Evolutionary conservation across 2,329 filamentous ascomycete species (phyloP).

Genomic region (Fusarium buharicum): DNA sequence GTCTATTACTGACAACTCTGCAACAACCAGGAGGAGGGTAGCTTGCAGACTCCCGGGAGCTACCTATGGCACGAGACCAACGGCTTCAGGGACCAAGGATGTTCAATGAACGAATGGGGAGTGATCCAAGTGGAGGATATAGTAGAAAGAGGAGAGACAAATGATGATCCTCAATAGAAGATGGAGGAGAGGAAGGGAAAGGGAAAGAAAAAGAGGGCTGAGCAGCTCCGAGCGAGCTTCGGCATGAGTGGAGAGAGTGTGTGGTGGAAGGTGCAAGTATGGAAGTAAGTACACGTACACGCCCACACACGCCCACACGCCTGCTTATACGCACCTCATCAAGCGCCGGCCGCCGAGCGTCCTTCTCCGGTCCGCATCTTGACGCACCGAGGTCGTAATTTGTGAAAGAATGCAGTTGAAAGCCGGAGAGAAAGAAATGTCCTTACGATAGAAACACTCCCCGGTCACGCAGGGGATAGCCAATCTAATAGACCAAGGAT

Average conservation of each 20-base stretch:
- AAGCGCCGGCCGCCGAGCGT: slow-evolving; percentile 42
- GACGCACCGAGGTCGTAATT: slow-evolving; percentile 24
- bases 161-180: slow-evolving; percentile 29
- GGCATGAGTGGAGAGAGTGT: slow-evolving; percentile 32
- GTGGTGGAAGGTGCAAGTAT: slow-evolving; percentile 37
- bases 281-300: slow-evolving; percentile 36
- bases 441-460: slow-evolving; percentile 23
- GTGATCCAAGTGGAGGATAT: slow-evolving; percentile 11
- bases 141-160: slow-evolving; percentile 20
- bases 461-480: slow-evolving; percentile 24
- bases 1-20: slow-evolving; percentile 20
- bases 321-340: slow-evolving; percentile 45
- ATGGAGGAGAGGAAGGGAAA: slow-evolving; percentile 35
- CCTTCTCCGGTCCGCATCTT: slow-evolving; percentile 33
- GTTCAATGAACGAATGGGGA: slow-evolving; percentile 34
- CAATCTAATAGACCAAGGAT: slow-evolving; percentile 25
- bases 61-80: slow-evolving; percentile 31
- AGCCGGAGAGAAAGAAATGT: slow-evolving; percentile 25
- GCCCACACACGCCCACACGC: slow-evolving; percentile 42
- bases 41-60: slow-evolving; percentile 29
- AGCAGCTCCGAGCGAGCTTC: slow-evolving; percentile 37
- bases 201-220: slow-evolving; percentile 39
- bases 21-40: slow-evolving; percentile 25
- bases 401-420: slow-evolving; percentile 24
- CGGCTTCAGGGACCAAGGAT: slow-evolving; percentile 24